phyloP scores from a whole-genome alignment of 352 stramenopile genomes.

The Lagenidium sp. region DNA sequence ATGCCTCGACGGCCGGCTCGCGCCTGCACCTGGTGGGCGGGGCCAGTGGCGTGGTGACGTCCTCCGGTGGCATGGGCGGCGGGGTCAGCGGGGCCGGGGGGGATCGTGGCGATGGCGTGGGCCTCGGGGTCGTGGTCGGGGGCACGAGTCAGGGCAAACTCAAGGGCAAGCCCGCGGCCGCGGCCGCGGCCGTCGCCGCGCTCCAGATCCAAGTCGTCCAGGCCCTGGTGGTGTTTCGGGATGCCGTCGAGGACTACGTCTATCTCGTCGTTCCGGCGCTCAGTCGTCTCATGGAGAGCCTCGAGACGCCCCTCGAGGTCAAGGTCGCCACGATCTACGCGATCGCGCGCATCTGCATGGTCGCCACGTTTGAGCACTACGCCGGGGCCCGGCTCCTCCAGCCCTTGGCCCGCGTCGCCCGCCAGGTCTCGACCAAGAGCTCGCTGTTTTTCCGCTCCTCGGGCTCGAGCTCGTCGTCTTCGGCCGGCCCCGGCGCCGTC shows the following conservation, averaged over 20 bases:
- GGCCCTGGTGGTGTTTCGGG: conserved; percentile 87
- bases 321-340: conserved; percentile 70
- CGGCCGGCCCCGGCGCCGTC: no score
- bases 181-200: conserved; percentile 17
- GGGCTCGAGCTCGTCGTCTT: no score
- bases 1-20: no score
- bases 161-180: conserved; percentile 11
- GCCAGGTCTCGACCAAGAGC: conserved; percentile 65
- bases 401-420: conserved; percentile 56
- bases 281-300: conserved; percentile 88
- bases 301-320: conserved; percentile 77
- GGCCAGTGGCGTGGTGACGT: no score
- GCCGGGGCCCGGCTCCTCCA: conserved; percentile 60
- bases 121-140: background rate
- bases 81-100: no score
- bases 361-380: conserved; percentile 76
- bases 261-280: conserved; percentile 92
- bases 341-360: conserved; percentile 48
- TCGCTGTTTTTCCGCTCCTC: conserved; percentile 58
- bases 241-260: conserved; percentile 91
- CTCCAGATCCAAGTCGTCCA: conserved; percentile 82
- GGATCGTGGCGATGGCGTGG: no score
- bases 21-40: no score
- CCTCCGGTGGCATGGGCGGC: no score
- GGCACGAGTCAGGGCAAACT: conserved; percentile 2